Percentiles rank a stretch among this genome's conserved stretches.
These are phyloP conservation scores for Talaromyces marneffei DNA, from an alignment of 2,329 filamentous ascomycete genomes.

Conservation along the genomic window DNA sequence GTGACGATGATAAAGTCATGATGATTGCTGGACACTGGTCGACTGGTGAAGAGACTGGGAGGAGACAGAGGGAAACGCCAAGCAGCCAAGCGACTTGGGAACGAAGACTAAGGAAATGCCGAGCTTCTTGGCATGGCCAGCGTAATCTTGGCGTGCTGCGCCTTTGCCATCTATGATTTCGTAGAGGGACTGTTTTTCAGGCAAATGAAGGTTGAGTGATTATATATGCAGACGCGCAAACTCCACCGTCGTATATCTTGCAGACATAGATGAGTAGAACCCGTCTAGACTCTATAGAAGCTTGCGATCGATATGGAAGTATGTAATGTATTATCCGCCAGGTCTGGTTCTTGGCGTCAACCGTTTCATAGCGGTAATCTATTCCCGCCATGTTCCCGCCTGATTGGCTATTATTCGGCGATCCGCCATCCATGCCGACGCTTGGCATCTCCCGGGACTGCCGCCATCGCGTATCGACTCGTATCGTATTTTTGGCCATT, in stretches of 20 bases:
- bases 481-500: neutral
- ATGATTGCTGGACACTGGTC: neutral
- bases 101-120: neutral
- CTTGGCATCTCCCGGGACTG: neutral
- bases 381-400: neutral
- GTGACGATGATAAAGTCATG: neutral
- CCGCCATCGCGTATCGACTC: neutral
- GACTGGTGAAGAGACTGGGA: neutral
- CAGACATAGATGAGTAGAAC: too few relatives aligned
- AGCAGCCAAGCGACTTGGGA: constrained; percentile 5
- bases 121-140: constrained; percentile 7
- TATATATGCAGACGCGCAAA: neutral
- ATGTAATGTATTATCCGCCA: neutral
- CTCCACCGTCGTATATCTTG: too few relatives aligned
- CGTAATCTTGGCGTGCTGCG: neutral
- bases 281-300: neutral
- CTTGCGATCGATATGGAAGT: neutral
- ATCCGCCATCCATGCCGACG: neutral
- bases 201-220: too few relatives aligned
- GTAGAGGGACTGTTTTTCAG: too few relatives aligned
- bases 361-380: neutral
- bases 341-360: neutral
- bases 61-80: neutral
- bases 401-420: neutral
- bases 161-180: neutral